These are phyloP conservation scores for Carex scoparia DNA, from an alignment of 176 grass and related monocot genomes.

Conservation along the genomic window DNA sequence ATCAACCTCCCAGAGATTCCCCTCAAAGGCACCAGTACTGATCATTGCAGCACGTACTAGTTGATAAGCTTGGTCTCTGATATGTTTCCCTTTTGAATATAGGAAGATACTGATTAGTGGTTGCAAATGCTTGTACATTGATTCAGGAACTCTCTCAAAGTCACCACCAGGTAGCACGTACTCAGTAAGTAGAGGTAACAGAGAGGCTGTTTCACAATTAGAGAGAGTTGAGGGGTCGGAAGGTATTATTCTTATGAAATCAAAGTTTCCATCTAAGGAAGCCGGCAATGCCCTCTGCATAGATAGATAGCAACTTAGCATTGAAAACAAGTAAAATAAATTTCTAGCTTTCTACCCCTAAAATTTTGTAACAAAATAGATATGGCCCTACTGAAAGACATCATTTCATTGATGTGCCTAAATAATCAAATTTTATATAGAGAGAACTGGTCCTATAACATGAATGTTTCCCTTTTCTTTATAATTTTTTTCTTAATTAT, in stretches of 20 bases:
- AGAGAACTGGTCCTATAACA: neutral
- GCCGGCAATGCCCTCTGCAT: constrained; percentile 50
- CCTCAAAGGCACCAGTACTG: constrained; percentile 79
- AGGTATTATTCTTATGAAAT: constrained; percentile 82
- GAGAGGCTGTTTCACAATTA: constrained; percentile 51
- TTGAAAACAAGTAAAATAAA: constrained; percentile 13
- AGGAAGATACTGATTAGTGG: constrained; percentile 57
- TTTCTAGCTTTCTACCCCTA: constrained; percentile 13
- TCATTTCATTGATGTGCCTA: neutral
- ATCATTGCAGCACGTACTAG: constrained; percentile 70
- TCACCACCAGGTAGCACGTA: constrained; percentile 45
- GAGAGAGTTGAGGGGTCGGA: constrained; percentile 54
- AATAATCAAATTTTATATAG: neutral
- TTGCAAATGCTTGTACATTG: constrained; percentile 84
- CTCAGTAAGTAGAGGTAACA: constrained; percentile 69
- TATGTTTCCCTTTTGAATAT: constrained; percentile 50
- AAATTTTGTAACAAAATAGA: constrained; percentile 3
- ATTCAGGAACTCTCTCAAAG: constrained; percentile 57
- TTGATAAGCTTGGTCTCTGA: constrained; percentile 53
- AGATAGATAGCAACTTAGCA: constrained; percentile 14
- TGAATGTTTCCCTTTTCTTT: neutral
- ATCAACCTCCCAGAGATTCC: constrained; percentile 68
- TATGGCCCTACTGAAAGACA: neutral
- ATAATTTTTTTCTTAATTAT: neutral
- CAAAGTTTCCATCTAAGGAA: constrained; percentile 84